Conservation (phyloP, 2,329 filamentous ascomycete genomes). For the Pyrenochaeta sp. region DNA sequence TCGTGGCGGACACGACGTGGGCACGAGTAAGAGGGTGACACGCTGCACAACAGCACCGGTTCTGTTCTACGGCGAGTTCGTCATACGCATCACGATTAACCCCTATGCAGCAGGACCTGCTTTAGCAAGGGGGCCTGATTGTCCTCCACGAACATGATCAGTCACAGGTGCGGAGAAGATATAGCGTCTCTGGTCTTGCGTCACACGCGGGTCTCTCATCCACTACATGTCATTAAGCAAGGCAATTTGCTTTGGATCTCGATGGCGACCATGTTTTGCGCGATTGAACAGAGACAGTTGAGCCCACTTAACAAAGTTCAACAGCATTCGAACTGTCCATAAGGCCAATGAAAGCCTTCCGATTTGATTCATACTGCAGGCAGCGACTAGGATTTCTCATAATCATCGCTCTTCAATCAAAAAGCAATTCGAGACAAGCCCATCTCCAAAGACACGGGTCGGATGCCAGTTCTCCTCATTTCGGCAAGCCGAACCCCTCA, state of each 20-base stretch:
- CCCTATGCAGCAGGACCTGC: background rate
- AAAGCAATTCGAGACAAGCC: background rate
- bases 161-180: conserved; percentile 3
- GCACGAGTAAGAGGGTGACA: conserved; percentile 9
- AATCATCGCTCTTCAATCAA: background rate
- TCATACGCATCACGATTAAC: background rate
- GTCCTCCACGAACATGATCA: background rate
- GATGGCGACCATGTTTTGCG: no score
- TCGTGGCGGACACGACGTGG: background rate
- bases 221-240: background rate
- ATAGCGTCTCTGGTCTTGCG: background rate
- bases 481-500: conserved; percentile 1
- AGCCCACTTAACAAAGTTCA: background rate
- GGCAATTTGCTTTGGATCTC: background rate
- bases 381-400: background rate
- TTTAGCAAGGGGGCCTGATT: background rate
- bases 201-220: background rate
- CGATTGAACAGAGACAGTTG: background rate
- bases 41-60: conserved; percentile 9
- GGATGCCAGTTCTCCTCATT: background rate
- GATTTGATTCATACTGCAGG: background rate
- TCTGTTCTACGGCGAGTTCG: background rate
- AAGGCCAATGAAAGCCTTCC: background rate
- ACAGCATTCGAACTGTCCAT: background rate
- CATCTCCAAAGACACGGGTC: background rate